phyloP scores from a whole-genome alignment of 495 filamentous ascomycete genomes.

The Gamarada debralockiae region DNA sequence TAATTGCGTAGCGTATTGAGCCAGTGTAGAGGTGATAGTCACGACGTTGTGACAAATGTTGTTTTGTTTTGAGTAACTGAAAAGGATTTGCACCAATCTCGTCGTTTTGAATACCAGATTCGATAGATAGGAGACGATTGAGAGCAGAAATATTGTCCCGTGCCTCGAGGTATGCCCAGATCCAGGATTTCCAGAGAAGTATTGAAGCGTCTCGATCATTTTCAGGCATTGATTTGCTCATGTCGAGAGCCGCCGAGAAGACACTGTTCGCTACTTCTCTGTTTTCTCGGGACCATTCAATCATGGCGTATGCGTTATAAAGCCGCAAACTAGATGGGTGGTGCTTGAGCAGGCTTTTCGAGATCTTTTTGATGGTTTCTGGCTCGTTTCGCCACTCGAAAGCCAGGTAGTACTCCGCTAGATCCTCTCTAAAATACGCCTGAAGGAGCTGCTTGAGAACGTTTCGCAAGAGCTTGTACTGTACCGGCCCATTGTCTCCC shows the following conservation, averaged over 20 bases:
- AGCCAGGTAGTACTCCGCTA: constrained; percentile 71
- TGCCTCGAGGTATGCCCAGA: constrained; percentile 61
- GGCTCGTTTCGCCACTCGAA: constrained; percentile 59
- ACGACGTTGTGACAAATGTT: constrained; percentile 53
- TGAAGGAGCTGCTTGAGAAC: constrained; percentile 52
- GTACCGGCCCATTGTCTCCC: constrained; percentile 10
- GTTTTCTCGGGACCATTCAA: constrained; percentile 60
- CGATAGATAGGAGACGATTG: constrained; percentile 27
- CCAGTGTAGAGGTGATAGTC: constrained; percentile 51
- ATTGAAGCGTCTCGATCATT: constrained; percentile 17
- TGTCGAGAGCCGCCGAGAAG: constrained; percentile 60
- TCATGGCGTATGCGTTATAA: constrained; percentile 75
- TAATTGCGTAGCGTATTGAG: constrained; percentile 38
- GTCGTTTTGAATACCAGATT: constrained; percentile 20
- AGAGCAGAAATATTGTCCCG: constrained; percentile 40
- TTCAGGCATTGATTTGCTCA: constrained; percentile 41
- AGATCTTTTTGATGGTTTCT: constrained; percentile 59
- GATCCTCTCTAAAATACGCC: constrained; percentile 35
- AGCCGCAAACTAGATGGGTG: constrained; percentile 60
- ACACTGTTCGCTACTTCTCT: constrained; percentile 54
- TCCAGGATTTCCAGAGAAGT: constrained; percentile 66
- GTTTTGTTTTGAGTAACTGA: constrained; percentile 48
- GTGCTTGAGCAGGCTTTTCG: constrained; percentile 68
- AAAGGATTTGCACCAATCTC: constrained; percentile 24
- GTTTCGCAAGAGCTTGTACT: constrained; percentile 18